These are phyloP conservation scores for Fusarium albidum DNA, from an alignment of 2,329 filamentous ascomycete genomes.

Conservation along the genomic window DNA sequence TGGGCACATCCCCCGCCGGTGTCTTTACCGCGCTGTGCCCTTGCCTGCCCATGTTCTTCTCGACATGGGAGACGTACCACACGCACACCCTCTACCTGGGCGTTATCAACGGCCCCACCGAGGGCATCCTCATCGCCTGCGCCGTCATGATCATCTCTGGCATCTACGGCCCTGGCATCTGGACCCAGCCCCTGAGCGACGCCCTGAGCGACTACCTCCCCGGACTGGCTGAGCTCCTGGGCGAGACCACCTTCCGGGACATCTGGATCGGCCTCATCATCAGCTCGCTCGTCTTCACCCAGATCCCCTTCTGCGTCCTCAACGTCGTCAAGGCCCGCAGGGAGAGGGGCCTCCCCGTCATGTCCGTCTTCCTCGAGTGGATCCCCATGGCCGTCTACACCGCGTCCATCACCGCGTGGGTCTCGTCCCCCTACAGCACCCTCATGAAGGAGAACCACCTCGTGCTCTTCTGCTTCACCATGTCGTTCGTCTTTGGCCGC, in stretches of 20 bases:
- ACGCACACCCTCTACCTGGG: slow-evolving; percentile 97
- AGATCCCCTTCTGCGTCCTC: slow-evolving; percentile 88
- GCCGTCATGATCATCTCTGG: slow-evolving; percentile 86
- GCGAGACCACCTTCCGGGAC: slow-evolving; percentile 80
- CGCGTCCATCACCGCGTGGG: slow-evolving; percentile 78
- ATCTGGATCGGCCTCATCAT: slow-evolving; percentile 83
- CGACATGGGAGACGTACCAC: slow-evolving; percentile 99
- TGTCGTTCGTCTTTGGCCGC: slow-evolving; percentile 96
- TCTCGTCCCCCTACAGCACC: slow-evolving; percentile 87
- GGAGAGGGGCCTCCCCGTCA: slow-evolving; percentile 74
- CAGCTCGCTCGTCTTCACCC: slow-evolving; percentile 70
- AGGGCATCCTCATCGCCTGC: slow-evolving; percentile 90
- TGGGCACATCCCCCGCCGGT: slow-evolving; percentile 83
- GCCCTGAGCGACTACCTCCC: slow-evolving; percentile 66
- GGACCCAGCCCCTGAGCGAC: slow-evolving; percentile 77
- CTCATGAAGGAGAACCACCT: slow-evolving; percentile 86
- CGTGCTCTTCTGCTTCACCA: slow-evolving; percentile 88
- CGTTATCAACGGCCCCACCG: slow-evolving; percentile 96
- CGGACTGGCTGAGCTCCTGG: slow-evolving; percentile 66
- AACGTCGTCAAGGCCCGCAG: slow-evolving; percentile 84
- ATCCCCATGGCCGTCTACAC: slow-evolving; percentile 88
- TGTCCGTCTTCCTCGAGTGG: slow-evolving; percentile 93
- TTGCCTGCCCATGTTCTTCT: slow-evolving; percentile 98
- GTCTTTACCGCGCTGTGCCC: slow-evolving; percentile 92
- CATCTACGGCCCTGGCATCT: slow-evolving; percentile 87